Percentiles rank a stretch among this genome's conserved stretches.
Conservation (phyloP, 1,139 yeast species). For the Yamadazyma conglobata region DNA sequence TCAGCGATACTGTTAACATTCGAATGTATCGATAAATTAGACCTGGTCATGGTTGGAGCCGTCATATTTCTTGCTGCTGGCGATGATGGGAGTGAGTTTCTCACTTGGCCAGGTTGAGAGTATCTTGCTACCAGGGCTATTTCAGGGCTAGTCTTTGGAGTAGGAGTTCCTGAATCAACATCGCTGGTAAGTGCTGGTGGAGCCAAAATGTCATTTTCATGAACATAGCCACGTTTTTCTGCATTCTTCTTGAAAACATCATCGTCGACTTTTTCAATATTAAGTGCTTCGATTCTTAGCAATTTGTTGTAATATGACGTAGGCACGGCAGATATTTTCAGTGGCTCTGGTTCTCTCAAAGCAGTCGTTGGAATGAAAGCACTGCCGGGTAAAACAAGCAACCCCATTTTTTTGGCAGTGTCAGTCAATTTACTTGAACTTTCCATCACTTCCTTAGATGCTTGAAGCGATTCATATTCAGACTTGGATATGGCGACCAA, state of each 20-base stretch:
- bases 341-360: slow-evolving; percentile 51
- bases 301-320: slow-evolving; percentile 59
- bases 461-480: slow-evolving; percentile 23
- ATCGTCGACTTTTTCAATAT: slow-evolving; percentile 44
- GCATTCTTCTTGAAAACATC: slow-evolving; percentile 46
- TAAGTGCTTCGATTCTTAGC: slow-evolving; percentile 39
- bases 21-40: slow-evolving; percentile 33
- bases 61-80: slow-evolving; percentile 8
- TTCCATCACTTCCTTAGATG: slow-evolving; percentile 17
- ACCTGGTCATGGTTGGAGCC: slow-evolving; percentile 23
- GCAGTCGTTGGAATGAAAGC: slow-evolving; percentile 61
- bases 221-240: slow-evolving; percentile 45
- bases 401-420: slow-evolving; percentile 43
- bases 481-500: slow-evolving; percentile 41
- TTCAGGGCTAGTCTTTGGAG: slow-evolving; percentile 13
- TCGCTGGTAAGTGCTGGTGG: slow-evolving; percentile 15
- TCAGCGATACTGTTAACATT: slow-evolving; percentile 21
- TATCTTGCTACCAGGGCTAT: slow-evolving; percentile 16
- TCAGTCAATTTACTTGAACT: slow-evolving; percentile 21
- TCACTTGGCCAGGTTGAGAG: slow-evolving; percentile 15
- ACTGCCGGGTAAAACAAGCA: slow-evolving; percentile 52
- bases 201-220: slow-evolving; percentile 20
- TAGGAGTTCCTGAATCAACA: slow-evolving; percentile 8
- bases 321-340: slow-evolving; percentile 61
- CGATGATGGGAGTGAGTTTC: slow-evolving; percentile 6